These are phyloP conservation scores for Secale cereale DNA, from an alignment of 176 grass and related monocot species.

Conservation along the genomic window DNA sequence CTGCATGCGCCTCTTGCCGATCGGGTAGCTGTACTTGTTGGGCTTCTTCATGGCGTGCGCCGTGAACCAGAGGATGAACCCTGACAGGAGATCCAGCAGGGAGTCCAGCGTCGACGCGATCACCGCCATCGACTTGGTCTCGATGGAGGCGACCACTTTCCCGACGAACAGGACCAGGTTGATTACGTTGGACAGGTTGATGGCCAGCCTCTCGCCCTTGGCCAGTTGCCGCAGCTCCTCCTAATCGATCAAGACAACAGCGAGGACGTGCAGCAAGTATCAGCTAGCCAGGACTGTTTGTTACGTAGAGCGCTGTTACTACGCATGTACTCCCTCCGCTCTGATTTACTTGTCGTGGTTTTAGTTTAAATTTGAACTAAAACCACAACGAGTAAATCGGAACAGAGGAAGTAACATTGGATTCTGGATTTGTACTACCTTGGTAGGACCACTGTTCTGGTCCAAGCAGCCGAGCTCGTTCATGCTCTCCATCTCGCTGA, in stretches of 20 bases:
- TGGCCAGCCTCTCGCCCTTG: conserved; percentile 61
- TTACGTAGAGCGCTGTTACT: not conserved
- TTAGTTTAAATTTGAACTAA: too few species aligned
- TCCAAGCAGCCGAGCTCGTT: conserved; percentile 50
- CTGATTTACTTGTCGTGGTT: too few species aligned
- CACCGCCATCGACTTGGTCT: conserved; percentile 75
- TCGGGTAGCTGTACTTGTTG: conserved; percentile 85
- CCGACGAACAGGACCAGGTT: conserved; percentile 80
- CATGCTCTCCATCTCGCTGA: conserved; percentile 89
- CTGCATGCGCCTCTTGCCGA: conserved; percentile 95
- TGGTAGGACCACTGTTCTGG: conserved; percentile 40
- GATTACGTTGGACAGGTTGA: conserved; percentile 65
- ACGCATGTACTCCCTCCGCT: too few species aligned
- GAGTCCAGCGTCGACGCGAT: conserved; percentile 94
- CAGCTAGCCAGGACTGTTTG: not conserved
- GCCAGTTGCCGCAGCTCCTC: conserved; percentile 67
- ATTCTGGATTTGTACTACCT: conserved; percentile 33
- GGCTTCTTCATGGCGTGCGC: conserved; percentile 83
- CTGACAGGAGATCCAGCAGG: conserved; percentile 82
- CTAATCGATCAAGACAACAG: not conserved
- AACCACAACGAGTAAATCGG: too few species aligned
- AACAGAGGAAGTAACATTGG: too few species aligned
- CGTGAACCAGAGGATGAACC: conserved; percentile 89
- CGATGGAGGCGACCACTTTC: conserved; percentile 65
- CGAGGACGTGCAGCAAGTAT: not conserved